Evolutionary conservation across 768 basidiomycete genomes (phyloP).

Genomic region (Tylopilus subfusipes): DNA sequence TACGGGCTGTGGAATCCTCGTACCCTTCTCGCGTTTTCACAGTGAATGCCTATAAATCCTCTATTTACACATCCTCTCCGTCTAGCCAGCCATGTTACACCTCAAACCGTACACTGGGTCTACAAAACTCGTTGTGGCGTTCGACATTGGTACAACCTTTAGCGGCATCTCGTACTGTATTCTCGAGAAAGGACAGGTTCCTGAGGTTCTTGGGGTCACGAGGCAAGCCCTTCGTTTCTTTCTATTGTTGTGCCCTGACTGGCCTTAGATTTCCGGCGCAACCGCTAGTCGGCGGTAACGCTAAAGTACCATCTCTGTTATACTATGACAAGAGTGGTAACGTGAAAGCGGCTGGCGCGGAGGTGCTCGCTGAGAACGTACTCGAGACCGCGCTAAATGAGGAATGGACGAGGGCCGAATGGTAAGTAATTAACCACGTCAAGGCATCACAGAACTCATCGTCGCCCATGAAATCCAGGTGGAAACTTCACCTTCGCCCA

Average conservation of each 20-base stretch:
- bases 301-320: background rate
- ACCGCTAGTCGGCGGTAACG: background rate
- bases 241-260: background rate
- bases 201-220: conserved; percentile 9
- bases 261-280: conserved; percentile 34
- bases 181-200: conserved; percentile 8
- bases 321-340: background rate
- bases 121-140: conserved; percentile 39
- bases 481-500: background rate
- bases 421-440: background rate
- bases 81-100: background rate
- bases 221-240: background rate
- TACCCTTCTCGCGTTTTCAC: too few species aligned
- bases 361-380: background rate
- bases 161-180: conserved; percentile 41
- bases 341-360: background rate
- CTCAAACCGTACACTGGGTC: conserved; percentile 4
- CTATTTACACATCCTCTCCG: background rate
- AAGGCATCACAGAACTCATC: background rate
- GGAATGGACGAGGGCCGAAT: background rate
- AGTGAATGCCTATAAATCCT: too few species aligned
- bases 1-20: background rate
- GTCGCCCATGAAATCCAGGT: background rate
- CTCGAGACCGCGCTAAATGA: background rate
- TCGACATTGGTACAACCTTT: conserved; percentile 47